Percentiles rank a stretch among this genome's conserved stretches.
Conservation (phyloP, 495 filamentous ascomycete species). For the Hypoxylon crocopeplum region DNA sequence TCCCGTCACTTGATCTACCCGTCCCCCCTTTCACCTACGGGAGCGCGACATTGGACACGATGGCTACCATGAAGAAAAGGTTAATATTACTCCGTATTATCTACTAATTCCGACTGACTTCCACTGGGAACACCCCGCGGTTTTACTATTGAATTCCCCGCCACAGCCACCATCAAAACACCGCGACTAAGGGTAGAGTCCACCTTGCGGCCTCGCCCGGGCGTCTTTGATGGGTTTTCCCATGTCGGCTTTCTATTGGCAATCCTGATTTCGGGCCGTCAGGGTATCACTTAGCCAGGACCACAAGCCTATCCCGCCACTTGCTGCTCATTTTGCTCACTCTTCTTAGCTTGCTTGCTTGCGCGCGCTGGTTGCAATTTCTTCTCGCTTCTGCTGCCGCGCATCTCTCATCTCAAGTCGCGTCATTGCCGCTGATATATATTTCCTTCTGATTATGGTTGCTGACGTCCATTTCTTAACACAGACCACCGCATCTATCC, state of each 20-base stretch:
- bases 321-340: conserved; percentile 11
- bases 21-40: conserved; percentile 13
- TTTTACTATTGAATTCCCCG: conserved; percentile 21
- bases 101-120: conserved; percentile 11
- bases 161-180: conserved; percentile 21
- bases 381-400: not conserved
- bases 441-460: not conserved
- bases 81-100: conserved; percentile 28
- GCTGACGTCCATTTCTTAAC: conserved; percentile 18
- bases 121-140: conserved; percentile 34
- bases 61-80: conserved; percentile 44
- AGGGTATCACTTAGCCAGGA: conserved; percentile 23
- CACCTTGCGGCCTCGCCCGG: conserved; percentile 5
- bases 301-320: conserved; percentile 22
- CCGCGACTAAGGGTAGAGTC: not conserved
- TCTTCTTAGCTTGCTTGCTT: conserved; percentile 21
- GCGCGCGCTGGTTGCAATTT: conserved; percentile 19
- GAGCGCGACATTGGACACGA: conserved; percentile 26
- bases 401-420: conserved; percentile 11
- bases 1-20: conserved; percentile 30
- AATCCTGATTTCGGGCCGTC: conserved; percentile 31
- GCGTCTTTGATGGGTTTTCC: conserved; percentile 17
- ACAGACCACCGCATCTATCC: conserved; percentile 45
- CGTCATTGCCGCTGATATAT: conserved; percentile 6
- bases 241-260: conserved; percentile 24